Evolutionary conservation across 192 early-diverging fungal genomes (phyloP), one percentile per base, ranked within the genome.

Genomic region (Podila horticola): DNA sequence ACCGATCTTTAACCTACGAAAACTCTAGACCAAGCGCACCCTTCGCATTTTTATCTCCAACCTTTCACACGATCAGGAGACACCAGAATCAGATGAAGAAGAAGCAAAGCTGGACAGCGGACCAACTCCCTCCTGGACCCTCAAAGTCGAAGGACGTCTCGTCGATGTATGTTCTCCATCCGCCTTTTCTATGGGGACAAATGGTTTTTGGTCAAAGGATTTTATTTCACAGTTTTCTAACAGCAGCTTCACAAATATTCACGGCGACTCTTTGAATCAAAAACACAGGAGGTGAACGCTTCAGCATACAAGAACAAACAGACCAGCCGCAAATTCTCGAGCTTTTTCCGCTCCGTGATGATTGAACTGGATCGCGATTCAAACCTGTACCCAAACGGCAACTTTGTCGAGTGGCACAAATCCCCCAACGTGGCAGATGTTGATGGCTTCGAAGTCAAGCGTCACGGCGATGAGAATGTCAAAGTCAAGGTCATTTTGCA

Each of bases 31-130:
- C 48, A 90, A 93, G 84, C 91, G 96, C 22, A 92, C 91, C 8
- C 74, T 99, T 74, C 91, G 97, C 24, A 85, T 99, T n/a, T 97
- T 96, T 75, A 74, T 99, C 62, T 97, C 95, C n/a, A 97, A 97
- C 69, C 82, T 90, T 9, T 88, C 96, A 29, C 83, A 91, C 7
- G 94, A 97, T 83, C 97, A 98, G 82, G 72, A 82, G 28, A 79
- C 85, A 26, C 81, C 82, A 22, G 76, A 85, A n/a, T 75, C 71
- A 10, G 86, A 90, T 4, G 77, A 77, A 33, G 83, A 84, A 34
- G 83, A 83, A 22, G 64, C 76, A 34, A 74, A 73, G 64, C 51
- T 88, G 64, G 90, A 87, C 60, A 86, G 81, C 33, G 87, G 75
- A 64, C 77, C 62, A 33, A 85, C 90, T 58, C 96, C 96, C 10